Percentiles rank a stretch among this genome's conserved stretches.
Conservation (phyloP, 352 stramenopile genomes). For the Globisporangium parvum region DNA sequence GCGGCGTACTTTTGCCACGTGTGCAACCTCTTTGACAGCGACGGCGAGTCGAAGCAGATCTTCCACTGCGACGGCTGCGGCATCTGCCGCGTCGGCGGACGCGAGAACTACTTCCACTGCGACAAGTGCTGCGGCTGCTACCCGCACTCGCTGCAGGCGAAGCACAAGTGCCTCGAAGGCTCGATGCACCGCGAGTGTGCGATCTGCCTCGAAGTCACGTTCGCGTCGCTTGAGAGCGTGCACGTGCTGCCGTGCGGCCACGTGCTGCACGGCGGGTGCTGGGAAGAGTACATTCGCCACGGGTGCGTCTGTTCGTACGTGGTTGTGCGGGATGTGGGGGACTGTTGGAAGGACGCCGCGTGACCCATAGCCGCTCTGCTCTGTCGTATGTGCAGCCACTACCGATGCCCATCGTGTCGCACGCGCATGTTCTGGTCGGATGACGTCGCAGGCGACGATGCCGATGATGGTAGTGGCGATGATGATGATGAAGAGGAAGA, state of each 20-base stretch:
- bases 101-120: conserved; percentile 81
- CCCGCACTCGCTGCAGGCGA: conserved; percentile 53
- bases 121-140: conserved; percentile 75
- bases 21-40: conserved; percentile 74
- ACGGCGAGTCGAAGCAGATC: conserved; percentile 50
- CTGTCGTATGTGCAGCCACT: conserved; percentile 6
- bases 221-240: conserved; percentile 65
- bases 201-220: conserved; percentile 79
- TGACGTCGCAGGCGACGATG: conserved; percentile 17
- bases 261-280: conserved; percentile 68
- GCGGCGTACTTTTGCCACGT: conserved; percentile 56
- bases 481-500: conserved; percentile 11
- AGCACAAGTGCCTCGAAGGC: conserved; percentile 73
- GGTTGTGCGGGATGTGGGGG: no score
- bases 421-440: conserved; percentile 41
- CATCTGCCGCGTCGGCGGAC: conserved; percentile 69
- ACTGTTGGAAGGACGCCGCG: neutral
- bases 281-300: conserved; percentile 54
- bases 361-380: conserved; percentile 1
- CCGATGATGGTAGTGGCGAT: conserved; percentile 12
- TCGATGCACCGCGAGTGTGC: conserved; percentile 80
- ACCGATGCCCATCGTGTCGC: conserved; percentile 67
- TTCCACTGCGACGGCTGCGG: conserved; percentile 75
- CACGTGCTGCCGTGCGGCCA: conserved; percentile 71
- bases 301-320: conserved; percentile 21